phyloP scores from a whole-genome alignment of 805 yeast genomes.

The Candida easanensis region DNA sequence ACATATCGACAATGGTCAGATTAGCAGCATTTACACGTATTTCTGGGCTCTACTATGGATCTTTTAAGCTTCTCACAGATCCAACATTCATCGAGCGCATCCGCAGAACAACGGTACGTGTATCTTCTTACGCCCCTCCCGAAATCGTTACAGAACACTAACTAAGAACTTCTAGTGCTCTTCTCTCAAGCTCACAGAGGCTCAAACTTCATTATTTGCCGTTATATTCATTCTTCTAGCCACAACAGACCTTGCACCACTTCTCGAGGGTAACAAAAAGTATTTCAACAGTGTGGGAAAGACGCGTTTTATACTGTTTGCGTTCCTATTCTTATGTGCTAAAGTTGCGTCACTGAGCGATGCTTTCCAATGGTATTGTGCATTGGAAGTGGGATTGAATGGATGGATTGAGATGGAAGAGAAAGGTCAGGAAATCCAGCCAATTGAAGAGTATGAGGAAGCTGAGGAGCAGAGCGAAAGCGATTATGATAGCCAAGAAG shows the following conservation, averaged over 20 bases:
- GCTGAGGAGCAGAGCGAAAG: not conserved
- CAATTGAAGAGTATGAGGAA: not conserved
- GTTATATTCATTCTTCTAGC: conserved; percentile 1
- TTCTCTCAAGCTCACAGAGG: conserved; percentile 2
- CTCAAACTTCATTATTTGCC: conserved; percentile 1
- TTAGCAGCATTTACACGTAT: conserved; percentile 4
- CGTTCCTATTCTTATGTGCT: not conserved
- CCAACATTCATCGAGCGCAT: conserved; percentile 1
- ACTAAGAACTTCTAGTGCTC: conserved; percentile 1
- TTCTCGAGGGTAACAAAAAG: conserved; percentile 8
- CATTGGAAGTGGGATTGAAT: not conserved
- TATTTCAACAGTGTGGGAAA: conserved; percentile 8
- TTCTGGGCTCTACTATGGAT: not conserved
- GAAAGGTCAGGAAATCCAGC: not conserved
- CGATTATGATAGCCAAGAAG: not conserved
- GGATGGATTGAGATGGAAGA: not conserved
- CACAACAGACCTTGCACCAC: conserved; percentile 7
- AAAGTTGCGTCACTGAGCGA: not conserved
- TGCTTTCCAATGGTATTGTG: not conserved
- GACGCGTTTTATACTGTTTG: conserved; percentile 1
- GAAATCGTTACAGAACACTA: not conserved
- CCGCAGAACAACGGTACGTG: conserved; percentile 7
- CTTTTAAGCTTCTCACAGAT: conserved; percentile 7
- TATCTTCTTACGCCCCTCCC: not conserved
- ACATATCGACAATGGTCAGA: not conserved